Evolutionary conservation across 306 rosid genomes (phyloP).

Genomic region (Medicago truncatula): MtrunA17r5.0-ANR NC_053047.1:11999001-11999500

Average conservation of each 20-base stretch:
- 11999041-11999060: no score
- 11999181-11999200: neutral
- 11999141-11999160: no score
- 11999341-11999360: slow-evolving; percentile 38
- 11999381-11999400: neutral
- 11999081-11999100: no score
- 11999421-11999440: neutral
- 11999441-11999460: slow-evolving; percentile 73
- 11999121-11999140: no score
- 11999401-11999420: neutral
- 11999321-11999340: neutral
- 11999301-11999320: neutral
- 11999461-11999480: slow-evolving; percentile 98
- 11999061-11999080: no score
- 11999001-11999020: no score
- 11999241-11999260: neutral
- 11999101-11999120: no score
- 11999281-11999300: neutral
- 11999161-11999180: neutral
- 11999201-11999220: neutral
- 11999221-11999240: neutral
- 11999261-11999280: neutral
- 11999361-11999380: slow-evolving; percentile 57
- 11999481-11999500: slow-evolving; percentile 95
- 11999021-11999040: no score